Base-by-base conservation (phyloP, 2,329 filamentous ascomycete genomes). In the Fusarium verticillioides region DNA sequence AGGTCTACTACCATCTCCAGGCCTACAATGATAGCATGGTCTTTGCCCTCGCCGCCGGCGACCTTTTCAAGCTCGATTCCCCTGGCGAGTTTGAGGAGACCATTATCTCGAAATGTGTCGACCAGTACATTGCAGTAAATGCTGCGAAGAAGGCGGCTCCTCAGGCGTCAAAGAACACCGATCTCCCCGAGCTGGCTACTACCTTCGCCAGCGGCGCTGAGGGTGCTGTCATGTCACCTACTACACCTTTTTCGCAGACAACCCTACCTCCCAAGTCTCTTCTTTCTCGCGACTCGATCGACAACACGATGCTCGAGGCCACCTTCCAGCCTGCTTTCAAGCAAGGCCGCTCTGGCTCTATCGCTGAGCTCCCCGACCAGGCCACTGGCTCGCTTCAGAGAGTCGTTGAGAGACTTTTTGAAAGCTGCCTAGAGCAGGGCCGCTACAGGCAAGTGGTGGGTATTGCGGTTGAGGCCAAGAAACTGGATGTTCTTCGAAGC, bases 21-120 rank as follows among this genome's bases (percentile, higher is more conserved):
- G 96, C 96, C 82, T 99, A 99, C 87, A 96, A 98, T 82, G 96
- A 99, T 86, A 98, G 96, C 84, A 98, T 99, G 96, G 93, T 94
- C 59, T 98, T 99, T 83, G 96, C 96, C 73, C 90, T 99, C 50
- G 95, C 95, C 66, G 95, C 96, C 30, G 96, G 96, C 69, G 94
- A 98, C 81, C 91, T 97, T 56, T 98, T 99, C 87, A 94, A 97
- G 85, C 90, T 98, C 75, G 94, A 98, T 79, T 89, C 92, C 61
- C 92, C 94, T 59, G 93, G 94, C 83, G 96, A 99, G 86, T 99
- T 97, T 80, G 96, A 99, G 84, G 95, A 99, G 86, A 99, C 96
- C 64, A 98, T 99, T 85, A 95, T 98, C 82, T 96, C 96, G 68
- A 98, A 97, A 88, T 99, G 96, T 81, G 91, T 99, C 79, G 96